Percentiles rank a stretch among this genome's conserved stretches.
Evolutionary conservation across 129 eudicot genomes (phyloP).

Genomic region (Deinandra increscens): DNA sequence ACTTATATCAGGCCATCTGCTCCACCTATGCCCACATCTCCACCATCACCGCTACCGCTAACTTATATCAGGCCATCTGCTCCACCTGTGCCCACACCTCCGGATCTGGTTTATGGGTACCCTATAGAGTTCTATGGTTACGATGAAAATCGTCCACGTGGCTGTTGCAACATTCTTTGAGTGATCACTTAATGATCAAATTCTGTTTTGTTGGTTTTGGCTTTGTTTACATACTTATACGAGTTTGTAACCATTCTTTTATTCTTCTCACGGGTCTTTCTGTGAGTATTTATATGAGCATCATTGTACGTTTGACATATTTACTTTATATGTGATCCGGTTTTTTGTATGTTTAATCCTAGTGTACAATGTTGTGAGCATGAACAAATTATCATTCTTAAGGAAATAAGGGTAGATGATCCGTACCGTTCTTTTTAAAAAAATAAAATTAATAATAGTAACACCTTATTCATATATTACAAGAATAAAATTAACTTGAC

Average conservation of each 20-base stretch:
- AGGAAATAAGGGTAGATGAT: no score
- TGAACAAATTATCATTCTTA: no score
- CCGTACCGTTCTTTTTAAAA: no score
- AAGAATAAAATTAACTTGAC: no score
- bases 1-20: not conserved
- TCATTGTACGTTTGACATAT: not conserved
- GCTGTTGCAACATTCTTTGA: no score
- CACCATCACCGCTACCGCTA: not conserved
- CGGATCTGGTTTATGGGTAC: slow-evolving; percentile 17
- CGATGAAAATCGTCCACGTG: not conserved
- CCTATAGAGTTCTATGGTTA: slow-evolving; percentile 13
- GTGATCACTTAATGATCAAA: not conserved
- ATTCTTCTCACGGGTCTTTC: not conserved
- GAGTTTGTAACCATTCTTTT: not conserved
- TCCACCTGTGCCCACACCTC: not conserved
- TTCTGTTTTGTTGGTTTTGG: not conserved
- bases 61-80: not conserved
- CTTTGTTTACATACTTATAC: not conserved
- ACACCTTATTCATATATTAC: no score
- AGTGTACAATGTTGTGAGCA: no score
- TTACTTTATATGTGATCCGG: not conserved
- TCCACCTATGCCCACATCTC: slow-evolving; percentile 5
- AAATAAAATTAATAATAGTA: no score
- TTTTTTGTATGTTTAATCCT: no score
- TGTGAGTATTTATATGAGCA: not conserved